Base-by-base conservation (phyloP, 2,329 filamentous ascomycete genomes). In the Ascochyta rabiei region DNA sequence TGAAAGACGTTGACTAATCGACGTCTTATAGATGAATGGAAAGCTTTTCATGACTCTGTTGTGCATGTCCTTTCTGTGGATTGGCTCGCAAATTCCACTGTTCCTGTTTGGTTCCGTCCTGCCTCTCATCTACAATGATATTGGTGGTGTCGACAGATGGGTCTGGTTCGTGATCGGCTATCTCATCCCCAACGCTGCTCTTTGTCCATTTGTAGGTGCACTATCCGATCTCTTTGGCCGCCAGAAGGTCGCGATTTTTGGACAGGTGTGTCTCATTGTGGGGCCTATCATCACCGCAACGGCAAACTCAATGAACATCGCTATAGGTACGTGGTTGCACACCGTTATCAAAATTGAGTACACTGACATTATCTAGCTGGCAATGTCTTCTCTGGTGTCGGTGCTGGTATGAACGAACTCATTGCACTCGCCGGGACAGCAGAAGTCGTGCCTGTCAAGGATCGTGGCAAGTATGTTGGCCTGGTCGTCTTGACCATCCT, bases 341-440 rank as follows among this genome's bases (percentile, higher is more conserved):
- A 2, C 4, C 12, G 5, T n/a, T 28, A 15, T 5, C 19, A 13
- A 8, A 1, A 13, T 13, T 2, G 9, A 19, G 18, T 12, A 6
- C 21, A 10, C 34, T 54, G n/a, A 49, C 23, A 6, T 7, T 6
- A 1, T 34, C 1, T 35, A 70, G 68, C 63, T 49, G 69, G 68
- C 6, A 59, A 64, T 13, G 80, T 81, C 2, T 79, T 89, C 59
- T 81, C 86, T 9, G 87, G 87, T 1, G 76, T 84, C 6, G 87
- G 87, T 30, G 86, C 86, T 10, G 87, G 87, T 13, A 81, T 89
- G 56, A 86, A 86, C 61, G 87, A 89, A 70, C 76, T 90, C 30
- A 89, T 86, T 6, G 86, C 87, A 4, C 77, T 90, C 8, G 86
- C 87, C 24, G 87, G 82, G 30, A 87, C 86, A 1, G 85, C 86